phyloP scores from a whole-genome alignment of 192 early-diverging fungal genomes.

The Podila epicladia region DNA sequence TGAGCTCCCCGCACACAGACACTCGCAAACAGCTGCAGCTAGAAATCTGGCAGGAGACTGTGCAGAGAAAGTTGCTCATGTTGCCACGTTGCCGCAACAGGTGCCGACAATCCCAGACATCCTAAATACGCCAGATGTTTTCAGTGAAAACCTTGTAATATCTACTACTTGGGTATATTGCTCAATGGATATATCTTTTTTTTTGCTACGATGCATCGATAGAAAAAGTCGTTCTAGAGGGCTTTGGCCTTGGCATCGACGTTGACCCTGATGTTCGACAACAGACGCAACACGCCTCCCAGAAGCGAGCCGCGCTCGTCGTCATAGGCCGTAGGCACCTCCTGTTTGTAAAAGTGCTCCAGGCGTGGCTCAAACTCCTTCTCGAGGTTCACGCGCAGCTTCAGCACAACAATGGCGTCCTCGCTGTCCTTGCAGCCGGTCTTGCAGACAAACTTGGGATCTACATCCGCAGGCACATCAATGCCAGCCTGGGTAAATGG shows the following conservation, averaged over 20 bases:
- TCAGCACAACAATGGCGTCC: constrained; percentile 23
- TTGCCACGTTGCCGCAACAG: too few relatives aligned
- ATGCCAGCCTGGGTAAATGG: background rate
- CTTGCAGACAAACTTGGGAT: constrained; percentile 37
- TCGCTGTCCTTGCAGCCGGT: constrained; percentile 35
- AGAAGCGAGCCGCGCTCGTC: constrained; percentile 8
- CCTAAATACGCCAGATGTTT: too few relatives aligned
- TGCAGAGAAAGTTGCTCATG: too few relatives aligned
- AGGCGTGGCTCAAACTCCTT: constrained; percentile 10
- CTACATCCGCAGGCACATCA: constrained; percentile 9
- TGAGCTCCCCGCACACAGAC: too few relatives aligned
- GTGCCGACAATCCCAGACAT: too few relatives aligned
- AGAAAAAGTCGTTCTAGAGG: background rate
- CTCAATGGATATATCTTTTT: too few relatives aligned
- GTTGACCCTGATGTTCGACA: background rate
- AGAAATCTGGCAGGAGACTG: too few relatives aligned
- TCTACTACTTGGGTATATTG: too few relatives aligned
- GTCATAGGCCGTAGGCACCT: constrained; percentile 20
- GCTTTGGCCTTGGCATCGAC: constrained; percentile 5
- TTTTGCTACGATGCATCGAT: too few relatives aligned
- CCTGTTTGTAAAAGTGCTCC: constrained; percentile 17
- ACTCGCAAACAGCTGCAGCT: too few relatives aligned
- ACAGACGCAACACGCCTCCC: constrained; percentile 3
- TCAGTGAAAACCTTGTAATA: too few relatives aligned
- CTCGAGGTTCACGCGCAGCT: constrained; percentile 25